A percentile compares a stretch with the other conserved stretches of the same genome.
phyloP scores from a whole-genome alignment of 2,329 filamentous ascomycete genomes.

The Aspergillaceae sp. region DNA sequence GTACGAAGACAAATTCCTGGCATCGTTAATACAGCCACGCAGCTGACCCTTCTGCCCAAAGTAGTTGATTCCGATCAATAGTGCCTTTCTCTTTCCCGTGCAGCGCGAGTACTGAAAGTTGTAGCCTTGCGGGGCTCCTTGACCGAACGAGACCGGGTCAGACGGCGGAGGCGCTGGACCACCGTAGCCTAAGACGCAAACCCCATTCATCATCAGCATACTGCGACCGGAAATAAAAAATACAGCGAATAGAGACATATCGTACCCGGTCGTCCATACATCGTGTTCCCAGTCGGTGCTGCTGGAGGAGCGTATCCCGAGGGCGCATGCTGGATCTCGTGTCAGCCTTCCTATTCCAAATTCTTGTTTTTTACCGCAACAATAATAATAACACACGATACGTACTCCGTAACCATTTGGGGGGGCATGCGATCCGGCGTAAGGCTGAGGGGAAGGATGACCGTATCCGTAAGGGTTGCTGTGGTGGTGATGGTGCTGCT shows the following conservation, averaged over 20 bases:
- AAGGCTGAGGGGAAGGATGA: slow-evolving; percentile 35
- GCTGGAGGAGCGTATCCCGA: slow-evolving; percentile 23
- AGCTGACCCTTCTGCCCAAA: slow-evolving; percentile 87
- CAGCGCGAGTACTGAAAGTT: slow-evolving; percentile 87
- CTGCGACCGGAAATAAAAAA: too few species aligned
- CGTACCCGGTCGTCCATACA: slow-evolving; percentile 35
- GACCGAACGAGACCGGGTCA: slow-evolving; percentile 63
- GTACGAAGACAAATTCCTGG: slow-evolving; percentile 92
- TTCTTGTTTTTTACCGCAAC: not conserved
- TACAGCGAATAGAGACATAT: too few species aligned
- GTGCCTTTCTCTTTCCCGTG: slow-evolving; percentile 76
- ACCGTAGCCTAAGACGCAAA: not conserved
- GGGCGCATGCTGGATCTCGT: slow-evolving; percentile 14
- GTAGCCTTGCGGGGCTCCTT: slow-evolving; percentile 71
- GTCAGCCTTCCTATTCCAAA: too few species aligned
- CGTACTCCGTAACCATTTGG: slow-evolving; percentile 32
- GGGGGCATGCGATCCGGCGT: slow-evolving; percentile 21
- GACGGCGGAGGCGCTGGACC: slow-evolving; percentile 58
- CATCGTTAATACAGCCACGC: slow-evolving; percentile 91
- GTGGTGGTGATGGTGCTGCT: slow-evolving; percentile 27
- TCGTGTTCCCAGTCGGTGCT: slow-evolving; percentile 26
- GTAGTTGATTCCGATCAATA: slow-evolving; percentile 94
- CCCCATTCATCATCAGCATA: not conserved
- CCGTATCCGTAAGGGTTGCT: slow-evolving; percentile 35
- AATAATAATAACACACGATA: slow-evolving; percentile 4